These are phyloP conservation scores for Geoglossum glabrum DNA, from an alignment of 495 filamentous ascomycete species.

Conservation along the genomic window DNA sequence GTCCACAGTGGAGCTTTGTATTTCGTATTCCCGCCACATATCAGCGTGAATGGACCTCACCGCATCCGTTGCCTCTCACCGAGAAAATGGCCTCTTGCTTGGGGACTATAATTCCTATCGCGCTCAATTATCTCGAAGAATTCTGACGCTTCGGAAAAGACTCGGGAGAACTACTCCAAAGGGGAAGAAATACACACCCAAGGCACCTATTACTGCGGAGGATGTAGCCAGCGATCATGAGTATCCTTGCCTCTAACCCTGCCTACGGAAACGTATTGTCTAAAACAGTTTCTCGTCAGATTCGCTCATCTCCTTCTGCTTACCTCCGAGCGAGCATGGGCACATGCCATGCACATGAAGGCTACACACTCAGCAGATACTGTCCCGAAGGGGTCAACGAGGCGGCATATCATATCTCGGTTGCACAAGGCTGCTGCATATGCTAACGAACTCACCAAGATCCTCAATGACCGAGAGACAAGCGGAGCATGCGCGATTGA, in stretches of 20 bases:
- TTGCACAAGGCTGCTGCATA: constrained; percentile 56
- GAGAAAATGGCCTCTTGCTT: constrained; percentile 64
- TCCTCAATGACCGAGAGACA: constrained; percentile 35
- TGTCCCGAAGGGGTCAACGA: constrained; percentile 46
- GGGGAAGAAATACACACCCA: constrained; percentile 63
- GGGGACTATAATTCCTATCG: constrained; percentile 83
- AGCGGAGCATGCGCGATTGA: constrained; percentile 49
- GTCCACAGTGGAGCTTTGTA: no score
- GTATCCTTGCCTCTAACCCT: constrained; percentile 22
- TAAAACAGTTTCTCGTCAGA: constrained; percentile 23
- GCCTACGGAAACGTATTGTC: not conserved
- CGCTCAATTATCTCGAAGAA: constrained; percentile 53
- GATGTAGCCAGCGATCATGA: constrained; percentile 59
- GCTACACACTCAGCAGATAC: constrained; percentile 56
- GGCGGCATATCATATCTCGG: constrained; percentile 72
- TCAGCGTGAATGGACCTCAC: constrained; percentile 99
- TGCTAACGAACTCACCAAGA: constrained; percentile 44
- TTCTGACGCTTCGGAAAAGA: constrained; percentile 69
- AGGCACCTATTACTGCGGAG: constrained; percentile 48
- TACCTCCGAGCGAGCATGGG: constrained; percentile 84
- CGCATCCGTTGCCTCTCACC: constrained; percentile 49
- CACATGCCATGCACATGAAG: constrained; percentile 89
- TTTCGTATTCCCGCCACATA: no score
- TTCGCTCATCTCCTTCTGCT: constrained; percentile 64
- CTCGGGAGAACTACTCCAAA: constrained; percentile 63